Evolutionary conservation across 208 protist genomes (phyloP), one percentile per base, ranked within the genome.

Genomic region (Angomonas ambiguus): DNA sequence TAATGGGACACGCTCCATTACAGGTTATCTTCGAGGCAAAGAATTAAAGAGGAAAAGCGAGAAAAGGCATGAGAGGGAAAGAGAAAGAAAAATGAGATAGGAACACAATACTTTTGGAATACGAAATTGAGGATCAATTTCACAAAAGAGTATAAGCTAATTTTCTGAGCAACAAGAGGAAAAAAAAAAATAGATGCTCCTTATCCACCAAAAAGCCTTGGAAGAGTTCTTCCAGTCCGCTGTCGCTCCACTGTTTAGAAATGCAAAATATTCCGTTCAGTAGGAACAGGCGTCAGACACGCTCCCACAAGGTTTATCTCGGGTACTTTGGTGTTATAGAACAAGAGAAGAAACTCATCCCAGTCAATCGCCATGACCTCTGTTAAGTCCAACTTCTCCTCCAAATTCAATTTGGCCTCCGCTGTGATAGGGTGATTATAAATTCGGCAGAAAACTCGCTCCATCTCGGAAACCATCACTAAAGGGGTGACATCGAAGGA

Each of bases 261-360:
- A 53, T 53, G 45, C 24, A 53, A 24, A 53, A 53, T 53, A 4
- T 24, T 27, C 24, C 45, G 45, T 53, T 53, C 18, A 27, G 13
- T n/a, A 24, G 20, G 45, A 53, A 24, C 16, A 5, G 45, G 45
- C 16, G 45, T 53, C 4, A 53, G 45, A 20, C 18, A 27, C 18
- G 10, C 3, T 24, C 18, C 45, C 3, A 53, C 45, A 5, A 22
- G 5, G 16, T 53, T 53, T 5, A 53, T 59, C 5, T 59, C 68
- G 20, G 58, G 67, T 13, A 76, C 79, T 0, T 69, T 69, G 28
- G 71, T 61, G 59, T 48, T 72, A 63, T 91, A 92, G 38, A 80
- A 81, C 8, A 86, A 55, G 34, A 82, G 77, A 27, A 95, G 65
- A 73, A 95, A 95, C 53, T 92, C 85, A 53, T 79, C 81, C 86